Base-by-base conservation (phyloP, 106 monocot genomes). In the Triglochin maritima region DNA sequence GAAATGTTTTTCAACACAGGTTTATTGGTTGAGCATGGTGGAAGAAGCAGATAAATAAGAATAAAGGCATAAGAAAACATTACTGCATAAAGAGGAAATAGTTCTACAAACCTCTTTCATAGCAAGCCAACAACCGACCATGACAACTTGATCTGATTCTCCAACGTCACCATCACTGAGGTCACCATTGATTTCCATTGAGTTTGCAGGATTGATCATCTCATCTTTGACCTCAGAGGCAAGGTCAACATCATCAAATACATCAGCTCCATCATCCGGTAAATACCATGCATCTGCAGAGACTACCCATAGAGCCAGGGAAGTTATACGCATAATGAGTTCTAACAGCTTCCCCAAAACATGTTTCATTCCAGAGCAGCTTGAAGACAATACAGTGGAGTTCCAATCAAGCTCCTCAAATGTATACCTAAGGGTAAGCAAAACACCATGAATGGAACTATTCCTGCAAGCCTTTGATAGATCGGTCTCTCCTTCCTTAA, bases 91-190 rank as follows among this genome's bases (percentile, higher is more conserved):
- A 29, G 29, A 29, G 29, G 29, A 29, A 29, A 29, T 29, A 29
- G 1, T 29, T 29, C 29, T 29, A 29, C 62, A 16, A 5, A 98
- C 98, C 98, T 98, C 98, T 66, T 98, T 98, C 98, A 98, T 92
- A 29, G 98, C 88, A 77, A 98, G 92, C 98, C 98, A 98, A 59
- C 92, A 98, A 46, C 92, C 98, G 73, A 98, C 98, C 98, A 98
- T 98, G 70, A 98, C 82, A 77, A 78, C 75, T 49, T 98, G 98
- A 53, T 87, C 80, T 10, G 76, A 63, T 65, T 80, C 82, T 80
- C 73, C 80, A 6, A n/a, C 73, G 62, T 80, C 71, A 64, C 77
- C 66, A 6, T 62, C 74, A 42, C 29, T 79, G n/a, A 5, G 10
- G 16, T 44, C 50, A 60, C 55, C 49, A 79, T 53, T 68, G 45